Percentiles rank a stretch among this genome's conserved stretches.
These are phyloP conservation scores for Kuraishia hungarica DNA, from an alignment of 805 yeast genomes.

Conservation along the genomic window DNA sequence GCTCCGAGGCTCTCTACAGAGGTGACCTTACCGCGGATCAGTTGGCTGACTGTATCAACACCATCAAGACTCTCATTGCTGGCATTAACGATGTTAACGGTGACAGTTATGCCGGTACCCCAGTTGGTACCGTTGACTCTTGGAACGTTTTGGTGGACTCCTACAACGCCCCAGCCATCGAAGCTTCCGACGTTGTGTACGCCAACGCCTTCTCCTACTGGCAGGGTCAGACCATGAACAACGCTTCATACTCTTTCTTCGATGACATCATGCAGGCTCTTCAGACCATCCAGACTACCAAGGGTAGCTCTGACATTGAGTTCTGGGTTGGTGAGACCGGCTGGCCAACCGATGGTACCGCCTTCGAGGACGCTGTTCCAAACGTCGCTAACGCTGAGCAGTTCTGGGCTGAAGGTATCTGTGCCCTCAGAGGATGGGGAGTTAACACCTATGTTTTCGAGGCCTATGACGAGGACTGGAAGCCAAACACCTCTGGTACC, in stretches of 20 bases:
- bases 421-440: conserved; percentile 96
- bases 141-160: conserved; percentile 91
- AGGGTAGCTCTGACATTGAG: conserved; percentile 78
- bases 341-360: conserved; percentile 87
- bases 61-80: conserved; percentile 50
- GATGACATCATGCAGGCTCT: conserved; percentile 98
- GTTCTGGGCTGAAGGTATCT: conserved; percentile 84
- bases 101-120: conserved; percentile 56
- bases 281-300: conserved; percentile 75
- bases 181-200: conserved; percentile 77
- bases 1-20: conserved; percentile 95
- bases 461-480: conserved; percentile 95
- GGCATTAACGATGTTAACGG: conserved; percentile 75
- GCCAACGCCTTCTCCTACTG: conserved; percentile 98
- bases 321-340: conserved; percentile 99
- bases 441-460: conserved; percentile 87
- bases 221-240: conserved; percentile 88
- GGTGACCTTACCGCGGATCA: conserved; percentile 68
- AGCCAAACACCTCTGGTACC: conserved; percentile 84
- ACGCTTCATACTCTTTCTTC: conserved; percentile 85
- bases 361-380: conserved; percentile 61
- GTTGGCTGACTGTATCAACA: conserved; percentile 60
- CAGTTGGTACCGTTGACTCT: conserved; percentile 92
- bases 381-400: conserved; percentile 61
- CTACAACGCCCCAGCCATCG: conserved; percentile 57